Evolutionary conservation across 257 asterid species (phyloP).

Genomic region (Nicotiana tabacum): DNA sequence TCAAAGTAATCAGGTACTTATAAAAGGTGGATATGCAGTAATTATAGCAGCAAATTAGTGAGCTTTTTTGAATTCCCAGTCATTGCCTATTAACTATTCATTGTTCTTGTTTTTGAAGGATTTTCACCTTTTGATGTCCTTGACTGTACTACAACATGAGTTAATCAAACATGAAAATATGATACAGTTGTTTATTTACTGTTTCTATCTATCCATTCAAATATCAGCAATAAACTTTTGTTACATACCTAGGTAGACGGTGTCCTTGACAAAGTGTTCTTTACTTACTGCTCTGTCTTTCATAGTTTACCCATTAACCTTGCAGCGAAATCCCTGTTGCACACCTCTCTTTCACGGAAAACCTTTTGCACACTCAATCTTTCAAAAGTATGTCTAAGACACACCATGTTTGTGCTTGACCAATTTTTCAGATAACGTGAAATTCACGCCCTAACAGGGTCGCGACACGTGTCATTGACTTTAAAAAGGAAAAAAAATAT

Average conservation of each 20-base stretch:
- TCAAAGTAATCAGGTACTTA: neutral
- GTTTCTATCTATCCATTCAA: neutral
- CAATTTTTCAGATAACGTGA: no score
- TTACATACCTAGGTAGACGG: neutral
- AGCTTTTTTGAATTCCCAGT: neutral
- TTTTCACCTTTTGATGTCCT: neutral
- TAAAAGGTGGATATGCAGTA: neutral
- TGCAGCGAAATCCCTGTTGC: no score
- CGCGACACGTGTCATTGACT: no score
- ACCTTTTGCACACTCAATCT: no score
- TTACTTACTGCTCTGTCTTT: neutral
- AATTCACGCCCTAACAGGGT: no score
- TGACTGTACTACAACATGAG: neutral
- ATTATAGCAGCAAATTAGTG: neutral
- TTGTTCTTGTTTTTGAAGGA: neutral
- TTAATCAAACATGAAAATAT: neutral
- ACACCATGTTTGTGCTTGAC: no score
- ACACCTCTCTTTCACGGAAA: no score
- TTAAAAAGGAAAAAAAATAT: no score
- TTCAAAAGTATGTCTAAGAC: no score
- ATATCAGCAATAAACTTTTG: neutral
- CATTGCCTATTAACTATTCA: neutral
- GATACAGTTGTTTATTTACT: neutral
- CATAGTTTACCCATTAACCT: neutral
- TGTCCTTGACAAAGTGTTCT: neutral